These are phyloP conservation scores for Albugo candida DNA, from an alignment of 352 stramenopile species.

Conservation along the genomic window DNA sequence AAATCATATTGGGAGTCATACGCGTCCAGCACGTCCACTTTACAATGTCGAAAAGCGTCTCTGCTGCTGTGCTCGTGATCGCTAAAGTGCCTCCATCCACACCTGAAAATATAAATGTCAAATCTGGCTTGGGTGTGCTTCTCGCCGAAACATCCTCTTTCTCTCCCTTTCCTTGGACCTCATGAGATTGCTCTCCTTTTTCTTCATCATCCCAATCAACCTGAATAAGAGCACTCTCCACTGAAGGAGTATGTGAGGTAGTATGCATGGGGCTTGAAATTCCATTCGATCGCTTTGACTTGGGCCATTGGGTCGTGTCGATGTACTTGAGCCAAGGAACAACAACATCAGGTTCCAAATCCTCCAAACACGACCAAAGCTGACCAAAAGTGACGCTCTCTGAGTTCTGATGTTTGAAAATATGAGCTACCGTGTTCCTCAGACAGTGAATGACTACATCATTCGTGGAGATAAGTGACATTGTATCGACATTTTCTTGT, in stretches of 20 bases:
- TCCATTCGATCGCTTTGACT: background rate
- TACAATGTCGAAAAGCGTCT: constrained; percentile 23
- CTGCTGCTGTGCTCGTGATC: constrained; percentile 46
- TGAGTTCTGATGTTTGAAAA: no score
- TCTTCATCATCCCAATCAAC: no score
- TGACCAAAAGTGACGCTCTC: no score
- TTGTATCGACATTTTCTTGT: no score
- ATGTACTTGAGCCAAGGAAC: constrained; percentile 45
- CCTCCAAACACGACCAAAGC: no score
- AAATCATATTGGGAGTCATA: constrained; percentile 20
- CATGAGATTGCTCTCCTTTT: background rate
- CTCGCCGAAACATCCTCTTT: background rate
- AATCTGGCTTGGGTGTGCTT: constrained; percentile 11
- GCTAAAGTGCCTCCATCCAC: constrained; percentile 41
- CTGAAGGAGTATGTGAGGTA: no score
- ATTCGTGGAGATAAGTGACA: no score
- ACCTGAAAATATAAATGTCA: constrained; percentile 46
- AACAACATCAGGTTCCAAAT: no score
- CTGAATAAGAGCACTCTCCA: no score
- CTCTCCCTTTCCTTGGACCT: background rate
- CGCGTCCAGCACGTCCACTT: background rate
- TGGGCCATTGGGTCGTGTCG: constrained; percentile 48
- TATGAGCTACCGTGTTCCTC: no score
- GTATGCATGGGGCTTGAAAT: no score
- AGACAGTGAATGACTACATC: no score